A percentile compares a stretch with the other conserved stretches of the same genome.
These are phyloP conservation scores for Rhizoclosmatium sp. DNA, from an alignment of 192 early-diverging fungal genomes.

Conservation along the genomic window DNA sequence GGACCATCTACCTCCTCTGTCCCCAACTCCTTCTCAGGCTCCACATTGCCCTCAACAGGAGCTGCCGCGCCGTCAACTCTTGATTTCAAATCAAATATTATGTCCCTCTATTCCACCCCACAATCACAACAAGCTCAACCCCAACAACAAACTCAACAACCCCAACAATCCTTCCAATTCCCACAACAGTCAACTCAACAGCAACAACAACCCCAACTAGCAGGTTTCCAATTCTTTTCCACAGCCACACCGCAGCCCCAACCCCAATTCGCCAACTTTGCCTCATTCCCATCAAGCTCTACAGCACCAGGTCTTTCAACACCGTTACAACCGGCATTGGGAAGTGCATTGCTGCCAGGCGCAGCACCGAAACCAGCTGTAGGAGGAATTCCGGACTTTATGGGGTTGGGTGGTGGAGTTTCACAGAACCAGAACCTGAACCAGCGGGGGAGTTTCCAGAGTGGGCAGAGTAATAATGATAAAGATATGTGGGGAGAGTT, in stretches of 20 bases:
- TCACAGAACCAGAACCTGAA: not conserved
- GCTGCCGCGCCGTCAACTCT: slow-evolving; percentile 16
- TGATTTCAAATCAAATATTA: slow-evolving; percentile 18
- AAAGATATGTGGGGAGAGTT: slow-evolving; percentile 53
- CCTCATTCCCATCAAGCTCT: slow-evolving; percentile 10
- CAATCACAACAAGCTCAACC: slow-evolving; percentile 5
- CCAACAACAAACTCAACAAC: slow-evolving; percentile 29
- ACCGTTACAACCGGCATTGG: slow-evolving; percentile 22
- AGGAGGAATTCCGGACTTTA: slow-evolving; percentile 52
- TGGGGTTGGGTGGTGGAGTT: slow-evolving; percentile 33
- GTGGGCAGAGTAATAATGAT: not conserved
- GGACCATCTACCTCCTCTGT: slow-evolving; percentile 16
- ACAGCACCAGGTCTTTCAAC: not conserved
- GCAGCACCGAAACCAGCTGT: slow-evolving; percentile 1
- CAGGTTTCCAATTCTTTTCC: slow-evolving; percentile 18
- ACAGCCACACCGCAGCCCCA: slow-evolving; percentile 11
- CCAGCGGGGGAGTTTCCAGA: not conserved
- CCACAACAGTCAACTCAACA: not conserved
- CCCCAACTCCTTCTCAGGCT: not conserved
- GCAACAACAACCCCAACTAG: not conserved
- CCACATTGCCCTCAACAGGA: slow-evolving; percentile 23
- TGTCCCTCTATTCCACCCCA: slow-evolving; percentile 21
- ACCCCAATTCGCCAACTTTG: slow-evolving; percentile 31
- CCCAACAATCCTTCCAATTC: slow-evolving; percentile 6
- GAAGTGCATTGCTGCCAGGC: slow-evolving; percentile 20